Base-by-base conservation (phyloP, 179 eudicot genomes). In the Amaranthus tricolor region DNA sequence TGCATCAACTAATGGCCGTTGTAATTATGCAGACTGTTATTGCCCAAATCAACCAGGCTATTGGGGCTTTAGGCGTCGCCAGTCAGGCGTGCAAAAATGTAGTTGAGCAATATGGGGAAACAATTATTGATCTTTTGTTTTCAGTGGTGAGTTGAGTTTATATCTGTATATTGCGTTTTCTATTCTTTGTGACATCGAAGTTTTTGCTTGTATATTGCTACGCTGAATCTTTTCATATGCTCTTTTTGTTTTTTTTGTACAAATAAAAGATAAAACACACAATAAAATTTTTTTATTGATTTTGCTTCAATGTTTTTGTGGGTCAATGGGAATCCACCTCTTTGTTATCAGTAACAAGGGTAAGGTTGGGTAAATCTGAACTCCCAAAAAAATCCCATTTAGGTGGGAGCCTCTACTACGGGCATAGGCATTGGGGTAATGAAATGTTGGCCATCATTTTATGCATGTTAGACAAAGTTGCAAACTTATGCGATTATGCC, bases 1-100 rank as follows among this genome's bases (percentile, higher is more conserved):
- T 48, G 72, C 54, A 66, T 45, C 63, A 21, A 19, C 66, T 65
- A 63, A 68, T 48, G 11, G 53, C 51, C 51, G 20, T 74, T 75
- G 24, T 50, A 53, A 73, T 9, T 64, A 13, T 71, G 77, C 83
- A 85, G 88, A 74, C 84, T 2, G 74, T 85, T 16, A 76, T 85
- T 70, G 48, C 88, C 24, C 71, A 79, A 78, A 85, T 85, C 54
- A 85, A 85, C 68, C 81, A 76, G 43, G 86, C 82, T 56, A 85
- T 85, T 76, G 88, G 88, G 69, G 88, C 83, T 78, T 7, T 74
- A 56, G 86, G 88, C 57, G 81, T 85, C 6, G 84, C 63, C 43
- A 85, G 63, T 71, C 72, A 80, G 74, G 81, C 81, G 53, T 85
- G 88, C 74, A 83, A 85, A 79, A 74, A 80, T 61, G 84, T 83